Evolutionary conservation across 1,284 basidiomycete species (phyloP).

Genomic region (Fomitopsis schrenkii): DNA sequence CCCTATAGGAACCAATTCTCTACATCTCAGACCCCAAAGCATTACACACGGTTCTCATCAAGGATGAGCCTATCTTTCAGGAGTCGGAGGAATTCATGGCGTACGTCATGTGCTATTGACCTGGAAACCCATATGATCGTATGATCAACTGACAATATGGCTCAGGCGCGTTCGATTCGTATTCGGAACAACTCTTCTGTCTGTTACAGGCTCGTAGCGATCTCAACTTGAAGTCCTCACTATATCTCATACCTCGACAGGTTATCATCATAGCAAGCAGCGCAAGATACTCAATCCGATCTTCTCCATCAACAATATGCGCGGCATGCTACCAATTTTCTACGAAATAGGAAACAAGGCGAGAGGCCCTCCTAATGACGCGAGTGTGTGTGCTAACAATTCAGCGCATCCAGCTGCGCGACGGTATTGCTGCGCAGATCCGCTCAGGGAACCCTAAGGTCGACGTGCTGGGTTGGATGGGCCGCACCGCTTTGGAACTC

Average conservation of each 20-base stretch:
- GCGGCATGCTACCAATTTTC: constrained; percentile 1
- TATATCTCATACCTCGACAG: background rate
- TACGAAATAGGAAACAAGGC: constrained; percentile 11
- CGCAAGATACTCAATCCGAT: constrained; percentile 13
- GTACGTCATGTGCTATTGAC: no score
- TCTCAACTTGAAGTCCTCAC: no score
- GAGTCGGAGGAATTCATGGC: background rate
- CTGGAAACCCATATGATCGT: background rate
- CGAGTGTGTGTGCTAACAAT: background rate
- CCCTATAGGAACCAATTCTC: background rate
- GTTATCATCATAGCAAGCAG: constrained; percentile 9
- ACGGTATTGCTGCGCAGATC: constrained; percentile 12
- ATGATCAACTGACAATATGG: no score
- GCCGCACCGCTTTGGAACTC: constrained; percentile 30
- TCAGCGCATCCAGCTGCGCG: constrained; percentile 11
- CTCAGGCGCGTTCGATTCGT: no score
- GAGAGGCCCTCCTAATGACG: background rate
- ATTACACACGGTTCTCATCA: background rate
- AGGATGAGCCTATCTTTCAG: background rate
- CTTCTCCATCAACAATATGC: constrained; percentile 12
- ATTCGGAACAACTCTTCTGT: background rate
- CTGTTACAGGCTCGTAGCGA: background rate
- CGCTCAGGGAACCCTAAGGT: constrained; percentile 17
- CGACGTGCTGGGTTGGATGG: constrained; percentile 29
- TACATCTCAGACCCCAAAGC: background rate